A percentile compares a stretch with the other conserved stretches of the same genome.
Conservation (phyloP, 2,329 filamentous ascomycete species). For the Allantophomopsis cytisporea region DNA sequence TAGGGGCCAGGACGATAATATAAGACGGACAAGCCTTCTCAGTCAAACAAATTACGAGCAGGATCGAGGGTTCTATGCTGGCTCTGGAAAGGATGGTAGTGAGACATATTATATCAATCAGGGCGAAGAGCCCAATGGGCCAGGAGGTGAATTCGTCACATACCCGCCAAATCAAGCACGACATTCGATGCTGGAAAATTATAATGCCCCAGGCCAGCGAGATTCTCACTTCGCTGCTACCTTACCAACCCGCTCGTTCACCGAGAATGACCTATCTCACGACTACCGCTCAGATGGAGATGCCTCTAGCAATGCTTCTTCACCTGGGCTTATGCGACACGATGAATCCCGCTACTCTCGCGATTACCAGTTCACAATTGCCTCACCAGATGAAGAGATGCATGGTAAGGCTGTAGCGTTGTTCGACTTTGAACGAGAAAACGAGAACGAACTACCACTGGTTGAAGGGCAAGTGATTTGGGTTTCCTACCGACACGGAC, state of each 20-base stretch:
- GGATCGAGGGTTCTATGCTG: slow-evolving; percentile 54
- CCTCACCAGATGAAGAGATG: slow-evolving; percentile 92
- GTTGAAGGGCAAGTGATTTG: slow-evolving; percentile 93
- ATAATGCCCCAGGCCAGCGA: slow-evolving; percentile 29
- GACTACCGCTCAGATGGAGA: slow-evolving; percentile 37
- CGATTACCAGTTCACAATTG: slow-evolving; percentile 91
- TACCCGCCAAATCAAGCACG: slow-evolving; percentile 55
- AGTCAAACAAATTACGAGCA: slow-evolving; percentile 36
- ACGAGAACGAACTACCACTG: slow-evolving; percentile 88
- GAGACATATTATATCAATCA: slow-evolving; percentile 65
- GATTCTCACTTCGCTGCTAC: slow-evolving; percentile 40
- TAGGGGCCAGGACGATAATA: slow-evolving; percentile 25
- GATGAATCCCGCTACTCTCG: slow-evolving; percentile 74
- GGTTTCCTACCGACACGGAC: slow-evolving; percentile 89
- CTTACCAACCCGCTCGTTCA: slow-evolving; percentile 21
- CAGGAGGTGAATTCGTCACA: slow-evolving; percentile 69
- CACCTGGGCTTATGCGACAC: slow-evolving; percentile 41
- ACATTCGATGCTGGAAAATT: slow-evolving; percentile 32
- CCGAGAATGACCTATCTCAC: slow-evolving; percentile 21
- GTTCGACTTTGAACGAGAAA: slow-evolving; percentile 90
- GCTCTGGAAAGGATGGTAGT: slow-evolving; percentile 54
- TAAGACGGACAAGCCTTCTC: slow-evolving; percentile 27
- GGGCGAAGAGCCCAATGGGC: slow-evolving; percentile 56
- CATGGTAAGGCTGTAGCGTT: slow-evolving; percentile 91
- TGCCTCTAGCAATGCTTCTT: slow-evolving; percentile 42